A percentile compares a stretch with the other conserved stretches of the same genome.
These are phyloP conservation scores for Lepidium sativum DNA, from an alignment of 345 rosid species.

Conservation along the genomic window DNA sequence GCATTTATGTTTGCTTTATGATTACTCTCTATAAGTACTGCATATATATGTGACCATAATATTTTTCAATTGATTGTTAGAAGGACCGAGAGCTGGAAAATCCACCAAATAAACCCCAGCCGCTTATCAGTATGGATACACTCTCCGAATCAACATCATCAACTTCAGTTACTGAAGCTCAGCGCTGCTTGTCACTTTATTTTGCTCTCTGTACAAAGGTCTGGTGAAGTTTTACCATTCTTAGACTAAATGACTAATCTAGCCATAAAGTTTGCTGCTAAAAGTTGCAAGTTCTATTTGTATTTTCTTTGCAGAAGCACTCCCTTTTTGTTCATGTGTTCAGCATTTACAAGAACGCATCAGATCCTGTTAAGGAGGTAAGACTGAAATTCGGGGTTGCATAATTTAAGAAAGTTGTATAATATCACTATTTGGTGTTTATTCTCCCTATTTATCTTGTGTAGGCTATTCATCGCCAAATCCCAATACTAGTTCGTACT, in stretches of 20 bases:
- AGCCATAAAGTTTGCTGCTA: neutral
- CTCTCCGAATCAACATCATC: slow-evolving; percentile 41
- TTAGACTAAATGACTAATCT: neutral
- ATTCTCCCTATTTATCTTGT: slow-evolving; percentile 20
- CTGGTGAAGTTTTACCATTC: slow-evolving; percentile 2
- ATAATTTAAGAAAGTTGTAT: neutral
- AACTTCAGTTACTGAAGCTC: slow-evolving; percentile 55
- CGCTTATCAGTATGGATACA: slow-evolving; percentile 36
- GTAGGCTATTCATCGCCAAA: slow-evolving; percentile 89
- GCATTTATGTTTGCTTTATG: neutral
- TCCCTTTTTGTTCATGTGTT: slow-evolving; percentile 79
- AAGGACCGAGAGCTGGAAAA: slow-evolving; percentile 47
- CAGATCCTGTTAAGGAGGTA: slow-evolving; percentile 79
- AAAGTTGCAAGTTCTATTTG: slow-evolving; percentile 3
- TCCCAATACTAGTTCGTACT: slow-evolving; percentile 90
- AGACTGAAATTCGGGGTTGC: slow-evolving; percentile 8
- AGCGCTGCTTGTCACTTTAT: slow-evolving; percentile 82
- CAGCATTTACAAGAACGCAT: slow-evolving; percentile 49
- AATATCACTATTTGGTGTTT: slow-evolving; percentile 4
- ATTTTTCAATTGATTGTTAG: neutral
- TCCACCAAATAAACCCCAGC: slow-evolving; percentile 35
- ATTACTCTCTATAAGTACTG: neutral
- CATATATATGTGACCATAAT: slow-evolving; percentile 1
- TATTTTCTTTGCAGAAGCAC: slow-evolving; percentile 73
- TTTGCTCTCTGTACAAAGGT: slow-evolving; percentile 99